A percentile compares a stretch with the other conserved stretches of the same genome.
phyloP scores from a whole-genome alignment of 305 asterid species.

The Caryopteris hybrid region DNA sequence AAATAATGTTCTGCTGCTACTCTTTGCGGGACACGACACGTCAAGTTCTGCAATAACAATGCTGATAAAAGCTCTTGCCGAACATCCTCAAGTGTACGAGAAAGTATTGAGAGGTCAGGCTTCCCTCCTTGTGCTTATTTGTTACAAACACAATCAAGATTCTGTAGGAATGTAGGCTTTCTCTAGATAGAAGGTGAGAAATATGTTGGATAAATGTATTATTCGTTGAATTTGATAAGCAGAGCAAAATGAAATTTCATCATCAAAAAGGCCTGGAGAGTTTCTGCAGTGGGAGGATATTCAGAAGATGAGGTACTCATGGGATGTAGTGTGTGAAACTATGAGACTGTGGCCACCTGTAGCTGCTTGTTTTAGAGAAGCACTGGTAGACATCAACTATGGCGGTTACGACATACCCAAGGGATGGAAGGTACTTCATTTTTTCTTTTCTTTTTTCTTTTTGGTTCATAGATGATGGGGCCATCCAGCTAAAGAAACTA shows the following conservation, averaged over 20 bases:
- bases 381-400: conserved; percentile 33
- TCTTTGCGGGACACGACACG: conserved; percentile 70
- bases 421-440: conserved; percentile 57
- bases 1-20: conserved; percentile 48
- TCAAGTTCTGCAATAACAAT: conserved; percentile 43
- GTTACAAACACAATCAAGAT: too few relatives aligned
- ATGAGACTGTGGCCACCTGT: conserved; percentile 44
- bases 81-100: conserved; percentile 48
- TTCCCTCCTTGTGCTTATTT: background rate
- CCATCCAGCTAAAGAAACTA: too few relatives aligned
- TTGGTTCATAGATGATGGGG: too few relatives aligned
- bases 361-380: conserved; percentile 45
- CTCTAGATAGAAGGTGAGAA: too few relatives aligned
- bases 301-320: conserved; percentile 61
- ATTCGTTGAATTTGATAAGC: background rate
- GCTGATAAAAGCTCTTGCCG: conserved; percentile 46
- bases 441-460: too few relatives aligned
- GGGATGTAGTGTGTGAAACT: conserved; percentile 52
- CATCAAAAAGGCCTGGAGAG: conserved; percentile 33
- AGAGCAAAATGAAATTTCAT: conserved; percentile 49
- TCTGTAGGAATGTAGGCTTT: too few relatives aligned
- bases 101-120: conserved; percentile 41
- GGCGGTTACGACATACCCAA: conserved; percentile 50
- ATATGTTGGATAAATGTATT: too few relatives aligned
- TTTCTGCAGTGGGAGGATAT: conserved; percentile 52